Conservation (phyloP, 805 yeast species). For the Lachancea sp. region DNA sequence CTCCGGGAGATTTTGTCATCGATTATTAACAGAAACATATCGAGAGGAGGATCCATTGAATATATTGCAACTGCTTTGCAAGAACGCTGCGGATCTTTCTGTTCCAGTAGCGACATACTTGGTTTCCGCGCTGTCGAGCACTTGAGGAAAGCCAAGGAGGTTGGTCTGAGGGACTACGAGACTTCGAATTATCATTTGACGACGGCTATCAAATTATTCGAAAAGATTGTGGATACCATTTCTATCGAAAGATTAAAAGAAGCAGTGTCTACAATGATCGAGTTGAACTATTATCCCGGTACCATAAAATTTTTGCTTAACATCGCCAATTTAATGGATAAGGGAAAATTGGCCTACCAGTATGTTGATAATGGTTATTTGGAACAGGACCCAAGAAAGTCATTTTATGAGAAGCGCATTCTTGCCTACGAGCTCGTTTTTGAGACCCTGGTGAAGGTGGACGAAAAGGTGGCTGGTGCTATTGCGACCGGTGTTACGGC, state of each 20-base stretch:
- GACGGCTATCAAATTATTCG: conserved; percentile 69
- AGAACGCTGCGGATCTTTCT: conserved; percentile 89
- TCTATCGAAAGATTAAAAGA: conserved; percentile 75
- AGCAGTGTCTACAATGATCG: conserved; percentile 70
- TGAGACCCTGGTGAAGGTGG: conserved; percentile 65
- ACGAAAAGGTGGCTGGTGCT: conserved; percentile 48
- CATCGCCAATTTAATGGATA: conserved; percentile 64
- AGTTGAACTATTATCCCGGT: conserved; percentile 72
- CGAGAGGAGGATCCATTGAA: conserved; percentile 91
- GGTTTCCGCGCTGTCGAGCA: conserved; percentile 93
- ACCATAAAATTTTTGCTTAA: conserved; percentile 78
- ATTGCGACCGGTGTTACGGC: conserved; percentile 13
- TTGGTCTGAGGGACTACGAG: conserved; percentile 66
- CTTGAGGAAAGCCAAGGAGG: conserved; percentile 76
- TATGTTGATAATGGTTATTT: conserved; percentile 48
- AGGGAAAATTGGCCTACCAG: conserved; percentile 51
- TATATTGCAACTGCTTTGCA: conserved; percentile 80
- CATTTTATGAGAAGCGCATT: conserved; percentile 45
- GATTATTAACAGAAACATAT: conserved; percentile 79
- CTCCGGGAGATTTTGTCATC: conserved; percentile 85
- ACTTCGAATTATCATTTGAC: conserved; percentile 57
- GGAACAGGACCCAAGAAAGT: conserved; percentile 45
- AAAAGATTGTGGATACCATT: conserved; percentile 71
- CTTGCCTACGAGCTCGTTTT: conserved; percentile 69
- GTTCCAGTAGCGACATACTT: conserved; percentile 88